Percentiles rank a stretch among this genome's conserved stretches.
Conservation (phyloP, 768 basidiomycete genomes). For the Suillus tomentosus region DNA sequence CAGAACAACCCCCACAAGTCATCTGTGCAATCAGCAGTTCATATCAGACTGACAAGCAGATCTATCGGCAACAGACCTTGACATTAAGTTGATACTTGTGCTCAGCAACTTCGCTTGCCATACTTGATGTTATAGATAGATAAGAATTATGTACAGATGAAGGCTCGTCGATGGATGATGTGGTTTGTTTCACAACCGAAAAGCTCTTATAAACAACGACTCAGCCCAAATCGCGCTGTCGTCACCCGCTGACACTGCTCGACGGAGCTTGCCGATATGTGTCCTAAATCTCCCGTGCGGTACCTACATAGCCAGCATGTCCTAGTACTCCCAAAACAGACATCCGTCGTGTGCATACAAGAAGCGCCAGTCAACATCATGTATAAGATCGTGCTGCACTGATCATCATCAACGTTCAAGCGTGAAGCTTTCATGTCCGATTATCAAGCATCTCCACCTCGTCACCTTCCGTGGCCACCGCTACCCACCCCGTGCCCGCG, state of each 20-base stretch:
- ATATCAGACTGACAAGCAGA: background rate
- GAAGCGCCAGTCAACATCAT: background rate
- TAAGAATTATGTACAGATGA: slow-evolving; percentile 2
- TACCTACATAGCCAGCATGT: background rate
- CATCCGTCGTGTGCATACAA: background rate
- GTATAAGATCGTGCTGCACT: background rate
- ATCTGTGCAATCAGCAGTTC: slow-evolving; percentile 51
- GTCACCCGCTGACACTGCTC: background rate
- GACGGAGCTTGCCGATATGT: slow-evolving; percentile 13
- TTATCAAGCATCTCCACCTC: slow-evolving; percentile 67
- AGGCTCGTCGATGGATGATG: background rate
- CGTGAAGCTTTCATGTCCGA: slow-evolving; percentile 18
- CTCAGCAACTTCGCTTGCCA: slow-evolving; percentile 12
- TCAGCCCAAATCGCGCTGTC: slow-evolving; percentile 4
- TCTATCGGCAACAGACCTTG: slow-evolving; percentile 51
- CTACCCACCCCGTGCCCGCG: slow-evolving; percentile 71
- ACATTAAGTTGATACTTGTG: slow-evolving; percentile 74
- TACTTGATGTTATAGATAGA: background rate
- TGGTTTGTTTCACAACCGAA: background rate
- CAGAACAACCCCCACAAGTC: slow-evolving; percentile 86
- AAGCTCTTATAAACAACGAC: slow-evolving; percentile 6
- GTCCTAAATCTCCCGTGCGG: slow-evolving; percentile 16
- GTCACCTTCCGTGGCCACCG: slow-evolving; percentile 68
- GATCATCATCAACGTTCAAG: slow-evolving; percentile 14
- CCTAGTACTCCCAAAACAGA: background rate